Conservation (phyloP, 495 filamentous ascomycete species). For the Xylaria telfairii region DNA sequence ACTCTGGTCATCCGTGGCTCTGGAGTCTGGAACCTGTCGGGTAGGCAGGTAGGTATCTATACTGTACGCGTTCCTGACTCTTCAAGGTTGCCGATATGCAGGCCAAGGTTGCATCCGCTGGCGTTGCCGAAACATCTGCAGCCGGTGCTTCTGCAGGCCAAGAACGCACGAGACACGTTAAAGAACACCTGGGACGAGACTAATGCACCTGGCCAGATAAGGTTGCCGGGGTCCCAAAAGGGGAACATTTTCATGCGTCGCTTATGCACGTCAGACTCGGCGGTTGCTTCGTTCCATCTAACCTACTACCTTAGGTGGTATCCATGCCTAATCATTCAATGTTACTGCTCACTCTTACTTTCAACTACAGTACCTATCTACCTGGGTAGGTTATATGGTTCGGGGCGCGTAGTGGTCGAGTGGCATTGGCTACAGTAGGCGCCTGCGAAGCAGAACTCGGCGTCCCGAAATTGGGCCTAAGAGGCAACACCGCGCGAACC, state of each 20-base stretch:
- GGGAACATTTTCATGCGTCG: not conserved
- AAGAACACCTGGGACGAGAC: conserved; percentile 29
- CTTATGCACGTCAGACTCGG: not conserved
- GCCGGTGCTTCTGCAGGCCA: conserved; percentile 23
- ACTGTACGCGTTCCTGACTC: not conserved
- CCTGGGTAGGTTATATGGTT: not conserved
- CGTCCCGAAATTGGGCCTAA: not conserved
- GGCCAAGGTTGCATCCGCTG: conserved; percentile 19
- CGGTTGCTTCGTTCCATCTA: not conserved
- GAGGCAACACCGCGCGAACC: not conserved
- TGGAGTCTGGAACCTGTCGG: not conserved
- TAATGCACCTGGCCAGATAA: conserved; percentile 27
- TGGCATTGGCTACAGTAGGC: conserved; percentile 6
- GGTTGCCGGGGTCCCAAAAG: not conserved
- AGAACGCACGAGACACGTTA: conserved; percentile 30
- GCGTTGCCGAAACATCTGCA: conserved; percentile 24
- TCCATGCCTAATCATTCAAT: too few relatives aligned
- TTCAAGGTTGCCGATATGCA: not conserved
- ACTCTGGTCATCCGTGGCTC: conserved; percentile 11
- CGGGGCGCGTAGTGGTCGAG: conserved; percentile 7
- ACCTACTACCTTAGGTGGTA: too few relatives aligned
- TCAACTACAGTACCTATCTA: too few relatives aligned
- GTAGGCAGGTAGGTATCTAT: not conserved
- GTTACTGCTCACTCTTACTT: too few relatives aligned
- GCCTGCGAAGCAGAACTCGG: not conserved